phyloP scores from a whole-genome alignment of 2,329 filamentous ascomycete species.

The Calonectria leucothoes region DNA sequence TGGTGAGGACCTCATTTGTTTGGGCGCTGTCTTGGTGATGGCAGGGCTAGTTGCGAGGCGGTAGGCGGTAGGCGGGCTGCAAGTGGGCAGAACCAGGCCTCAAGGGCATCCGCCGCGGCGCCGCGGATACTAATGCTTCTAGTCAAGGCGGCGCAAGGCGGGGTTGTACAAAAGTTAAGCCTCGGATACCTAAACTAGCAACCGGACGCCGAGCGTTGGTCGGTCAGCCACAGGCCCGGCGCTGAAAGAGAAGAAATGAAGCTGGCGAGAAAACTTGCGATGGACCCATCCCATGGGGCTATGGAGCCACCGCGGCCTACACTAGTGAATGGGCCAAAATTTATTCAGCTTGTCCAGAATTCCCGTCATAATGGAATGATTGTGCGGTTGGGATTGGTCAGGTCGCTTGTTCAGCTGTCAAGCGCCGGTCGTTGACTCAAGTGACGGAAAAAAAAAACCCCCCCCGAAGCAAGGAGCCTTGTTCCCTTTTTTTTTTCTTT shows the following conservation, averaged over 20 bases:
- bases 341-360: conserved; percentile 5
- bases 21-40: not conserved
- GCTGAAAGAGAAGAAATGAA: conserved; percentile 7
- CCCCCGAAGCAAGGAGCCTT: not conserved
- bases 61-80: not conserved
- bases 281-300: conserved; percentile 26
- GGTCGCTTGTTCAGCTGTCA: conserved; percentile 29
- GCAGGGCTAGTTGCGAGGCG: not conserved
- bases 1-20: not conserved
- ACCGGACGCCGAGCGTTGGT: not conserved
- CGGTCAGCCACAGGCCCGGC: not conserved
- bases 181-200: not conserved
- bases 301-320: conserved; percentile 17
- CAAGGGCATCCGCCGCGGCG: conserved; percentile 6
- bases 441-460: too few relatives aligned
- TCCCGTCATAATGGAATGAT: conserved; percentile 17
- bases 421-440: conserved; percentile 27
- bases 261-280: conserved; percentile 22
- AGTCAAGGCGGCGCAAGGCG: not conserved
- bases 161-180: not conserved
- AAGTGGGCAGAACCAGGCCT: not conserved
- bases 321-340: conserved; percentile 12
- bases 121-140: not conserved
- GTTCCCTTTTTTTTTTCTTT: not conserved
- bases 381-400: conserved; percentile 30